Conservation (phyloP, 169 alveolate genomes). For the Cryptosporidium canis region DNA sequence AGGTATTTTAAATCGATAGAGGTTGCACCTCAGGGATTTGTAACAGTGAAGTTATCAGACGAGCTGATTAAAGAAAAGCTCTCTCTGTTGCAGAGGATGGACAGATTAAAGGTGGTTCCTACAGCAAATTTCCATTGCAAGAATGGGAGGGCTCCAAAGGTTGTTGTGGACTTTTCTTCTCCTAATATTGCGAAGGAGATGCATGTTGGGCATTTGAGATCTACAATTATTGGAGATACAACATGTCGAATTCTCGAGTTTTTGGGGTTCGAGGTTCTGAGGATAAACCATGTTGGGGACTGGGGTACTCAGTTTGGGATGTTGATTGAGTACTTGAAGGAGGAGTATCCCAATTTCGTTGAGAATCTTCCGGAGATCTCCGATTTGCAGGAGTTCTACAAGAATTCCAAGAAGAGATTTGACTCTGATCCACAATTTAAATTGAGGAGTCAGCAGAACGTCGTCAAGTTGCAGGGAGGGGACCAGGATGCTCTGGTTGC, state of each 20-base stretch:
- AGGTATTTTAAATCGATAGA: constrained; percentile 77
- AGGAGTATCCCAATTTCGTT: constrained; percentile 91
- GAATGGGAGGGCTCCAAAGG: constrained; percentile 67
- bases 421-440: constrained; percentile 90
- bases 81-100: constrained; percentile 66
- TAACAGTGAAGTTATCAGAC: constrained; percentile 75
- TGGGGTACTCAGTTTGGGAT: constrained; percentile 99
- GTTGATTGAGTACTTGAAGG: constrained; percentile 92
- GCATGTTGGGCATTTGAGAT: constrained; percentile 99
- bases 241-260: constrained; percentile 91
- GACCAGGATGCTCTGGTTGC: constrained; percentile 83
- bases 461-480: constrained; percentile 89
- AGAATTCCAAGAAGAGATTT: constrained; percentile 91
- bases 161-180: constrained; percentile 97
- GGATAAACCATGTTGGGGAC: constrained; percentile 97
- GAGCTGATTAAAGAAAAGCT: constrained; percentile 67
- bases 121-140: constrained; percentile 50
- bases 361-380: constrained; percentile 91
- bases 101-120: constrained; percentile 72
- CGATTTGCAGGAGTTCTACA: constrained; percentile 94
- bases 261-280: constrained; percentile 83
- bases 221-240: constrained; percentile 97
- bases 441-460: constrained; percentile 83
- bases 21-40: constrained; percentile 85
- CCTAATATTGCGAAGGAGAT: constrained; percentile 99